Evolutionary conservation across 108 stramenopile species (phyloP).

Genomic region (Mayamaea pseudoterrestris): DNA sequence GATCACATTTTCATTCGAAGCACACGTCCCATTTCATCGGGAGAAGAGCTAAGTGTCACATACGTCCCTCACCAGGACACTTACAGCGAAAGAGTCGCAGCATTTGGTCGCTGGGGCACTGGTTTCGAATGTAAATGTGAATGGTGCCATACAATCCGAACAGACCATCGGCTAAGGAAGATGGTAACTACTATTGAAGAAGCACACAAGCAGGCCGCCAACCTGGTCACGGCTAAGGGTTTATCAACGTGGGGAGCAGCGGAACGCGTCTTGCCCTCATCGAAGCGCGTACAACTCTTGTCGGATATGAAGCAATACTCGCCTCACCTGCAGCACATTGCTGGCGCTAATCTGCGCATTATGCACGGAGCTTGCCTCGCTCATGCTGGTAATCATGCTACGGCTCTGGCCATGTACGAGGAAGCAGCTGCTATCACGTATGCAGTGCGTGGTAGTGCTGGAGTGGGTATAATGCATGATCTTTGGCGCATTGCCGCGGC

Average conservation of each 20-base stretch:
- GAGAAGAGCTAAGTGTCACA: constrained; percentile 9
- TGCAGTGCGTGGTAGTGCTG: neutral
- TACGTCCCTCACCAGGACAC: constrained; percentile 1
- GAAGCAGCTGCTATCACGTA: constrained; percentile 3
- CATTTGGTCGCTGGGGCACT: constrained; percentile 9
- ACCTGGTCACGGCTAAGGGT: neutral
- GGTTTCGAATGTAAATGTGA: constrained; percentile 14
- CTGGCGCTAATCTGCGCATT: neutral
- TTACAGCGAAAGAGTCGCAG: constrained; percentile 1
- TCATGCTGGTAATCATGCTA: neutral
- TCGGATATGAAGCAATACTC: neutral
- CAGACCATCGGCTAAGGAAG: neutral
- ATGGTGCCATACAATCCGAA: constrained; percentile 8
- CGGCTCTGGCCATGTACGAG: neutral
- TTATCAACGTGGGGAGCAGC: neutral
- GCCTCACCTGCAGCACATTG: neutral
- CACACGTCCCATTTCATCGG: neutral
- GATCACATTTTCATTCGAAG: constrained; percentile 15
- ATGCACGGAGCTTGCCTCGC: neutral
- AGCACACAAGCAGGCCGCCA: neutral
- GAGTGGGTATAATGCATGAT: neutral
- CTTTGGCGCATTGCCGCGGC: constrained; percentile 3
- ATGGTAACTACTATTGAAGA: neutral
- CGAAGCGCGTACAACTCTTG: neutral
- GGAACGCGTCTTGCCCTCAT: neutral